These are phyloP conservation scores for Parathielavia hyrcaniae DNA, from an alignment of 495 filamentous ascomycete genomes.

Conservation along the genomic window DNA sequence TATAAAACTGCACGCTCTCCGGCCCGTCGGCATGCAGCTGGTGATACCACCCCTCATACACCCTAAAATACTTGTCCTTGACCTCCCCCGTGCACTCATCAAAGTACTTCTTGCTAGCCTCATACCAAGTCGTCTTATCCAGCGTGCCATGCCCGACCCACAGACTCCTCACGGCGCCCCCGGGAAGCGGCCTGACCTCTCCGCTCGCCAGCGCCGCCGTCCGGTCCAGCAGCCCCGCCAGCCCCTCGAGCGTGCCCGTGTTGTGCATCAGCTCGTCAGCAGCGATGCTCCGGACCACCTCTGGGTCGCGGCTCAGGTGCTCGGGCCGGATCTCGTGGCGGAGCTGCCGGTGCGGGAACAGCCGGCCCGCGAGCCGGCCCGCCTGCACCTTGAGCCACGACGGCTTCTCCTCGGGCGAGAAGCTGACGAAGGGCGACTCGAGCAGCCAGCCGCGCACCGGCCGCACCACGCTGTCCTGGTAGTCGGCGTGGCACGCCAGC, in stretches of 20 bases:
- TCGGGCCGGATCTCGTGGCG: conserved; percentile 50
- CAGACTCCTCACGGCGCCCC: conserved; percentile 39
- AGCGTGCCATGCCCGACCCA: conserved; percentile 62
- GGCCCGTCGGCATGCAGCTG: conserved; percentile 65
- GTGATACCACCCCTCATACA: conserved; percentile 75
- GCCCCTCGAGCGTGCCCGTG: conserved; percentile 69
- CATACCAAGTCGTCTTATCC: conserved; percentile 60
- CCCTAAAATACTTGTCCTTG: conserved; percentile 60
- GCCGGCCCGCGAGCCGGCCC: conserved; percentile 56
- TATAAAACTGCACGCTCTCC: conserved; percentile 55
- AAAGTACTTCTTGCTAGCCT: conserved; percentile 55
- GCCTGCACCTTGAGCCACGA: conserved; percentile 47
- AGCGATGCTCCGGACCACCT: conserved; percentile 47
- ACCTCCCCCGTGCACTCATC: conserved; percentile 44
- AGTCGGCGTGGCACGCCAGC: conserved; percentile 37
- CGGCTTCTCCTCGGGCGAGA: conserved; percentile 58
- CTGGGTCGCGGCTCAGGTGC: conserved; percentile 57
- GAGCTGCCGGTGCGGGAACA: conserved; percentile 58
- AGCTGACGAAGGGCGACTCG: conserved; percentile 63
- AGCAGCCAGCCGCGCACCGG: conserved; percentile 60
- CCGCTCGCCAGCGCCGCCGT: conserved; percentile 46
- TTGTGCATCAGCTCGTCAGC: conserved; percentile 67
- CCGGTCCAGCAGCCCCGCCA: conserved; percentile 70
- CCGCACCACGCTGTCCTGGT: conserved; percentile 37
- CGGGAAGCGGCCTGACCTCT: conserved; percentile 28